These are phyloP conservation scores for Amphicarpaea edgeworthii DNA, from an alignment of 306 rosid genomes.

Conservation along the genomic window DNA sequence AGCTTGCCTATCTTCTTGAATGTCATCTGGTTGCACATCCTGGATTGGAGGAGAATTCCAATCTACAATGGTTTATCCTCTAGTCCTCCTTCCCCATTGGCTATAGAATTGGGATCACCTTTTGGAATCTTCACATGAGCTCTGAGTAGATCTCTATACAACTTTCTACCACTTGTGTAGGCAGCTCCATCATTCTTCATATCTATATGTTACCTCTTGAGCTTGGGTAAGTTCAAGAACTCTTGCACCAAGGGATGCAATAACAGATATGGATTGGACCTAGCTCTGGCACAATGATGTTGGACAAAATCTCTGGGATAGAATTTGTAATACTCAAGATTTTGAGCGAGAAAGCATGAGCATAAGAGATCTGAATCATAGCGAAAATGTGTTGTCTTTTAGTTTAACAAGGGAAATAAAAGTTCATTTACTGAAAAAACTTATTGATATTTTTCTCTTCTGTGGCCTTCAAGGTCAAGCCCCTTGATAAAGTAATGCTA, in stretches of 20 bases:
- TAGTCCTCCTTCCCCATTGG: conserved; percentile 10
- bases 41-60: conserved; percentile 13
- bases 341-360: conserved; percentile 7
- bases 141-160: background rate
- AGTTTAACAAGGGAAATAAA: conserved; percentile 2
- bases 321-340: background rate
- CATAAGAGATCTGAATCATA: background rate
- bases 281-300: background rate
- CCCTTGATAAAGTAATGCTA: conserved; percentile 19
- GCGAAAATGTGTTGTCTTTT: conserved; percentile 3
- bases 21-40: background rate
- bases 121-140: conserved; percentile 21
- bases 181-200: background rate
- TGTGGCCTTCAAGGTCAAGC: background rate
- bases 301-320: background rate
- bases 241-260: background rate
- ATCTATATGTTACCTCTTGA: conserved; percentile 13
- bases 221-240: conserved; percentile 23
- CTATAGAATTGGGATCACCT: conserved; percentile 4
- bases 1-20: background rate
- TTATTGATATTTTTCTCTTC: conserved; percentile 9
- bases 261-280: background rate
- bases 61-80: conserved; percentile 3
- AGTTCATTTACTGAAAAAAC: conserved; percentile 2
- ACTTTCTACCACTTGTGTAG: background rate